Evolutionary conservation across 495 filamentous ascomycete genomes (phyloP), one percentile per base, ranked within the genome.

Genomic region (Aspergillus carlsbadensis): DNA sequence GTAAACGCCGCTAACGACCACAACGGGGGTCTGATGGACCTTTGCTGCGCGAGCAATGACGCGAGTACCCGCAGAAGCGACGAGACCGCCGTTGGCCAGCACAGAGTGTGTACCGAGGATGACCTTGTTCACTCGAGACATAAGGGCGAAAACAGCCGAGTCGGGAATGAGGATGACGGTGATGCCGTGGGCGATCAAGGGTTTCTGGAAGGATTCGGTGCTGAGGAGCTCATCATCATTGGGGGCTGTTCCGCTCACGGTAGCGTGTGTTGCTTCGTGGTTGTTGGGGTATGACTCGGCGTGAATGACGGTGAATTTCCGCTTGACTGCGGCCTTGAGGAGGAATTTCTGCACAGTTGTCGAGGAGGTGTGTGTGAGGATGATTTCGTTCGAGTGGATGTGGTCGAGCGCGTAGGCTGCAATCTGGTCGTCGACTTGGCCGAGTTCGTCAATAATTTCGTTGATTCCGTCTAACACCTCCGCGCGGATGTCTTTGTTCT

Each of bases 41-140:
- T 85, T 86, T 14, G 92, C 92, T 14, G 92, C 92, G 56, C 85
- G 83, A 17, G 91, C 90, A 65, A 96, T 90, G 40, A 86, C 81
- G 54, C 81, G 81, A 11, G 90, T 86, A 13, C 90, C 92, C 29
- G 88, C 84, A 14, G 91, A 85, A 11, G 90, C 90, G 14, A 96
- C 78, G 21, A 94, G 76, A 13, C 88, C 90, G 35, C 92, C 92
- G 64, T 93, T 92, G 34, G 90, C 89, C 35, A 92, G 84, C 36
- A 96, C 89, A 14, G 86, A 87, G 63, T 92, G 89, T 8, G 91
- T 90, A 20, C 87, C 84, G 21, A 97, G 78, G 31, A 97, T 89
- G 57, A 97, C 92, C 77, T 96, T 96, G 77, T 92, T 95, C 63
- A 96, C 89, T 49, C 86, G 84, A 0, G 92, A 88, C 88, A 97